phyloP scores from a whole-genome alignment of 1,284 basidiomycete species.

The Sanghuangporus weigelae region DNA sequence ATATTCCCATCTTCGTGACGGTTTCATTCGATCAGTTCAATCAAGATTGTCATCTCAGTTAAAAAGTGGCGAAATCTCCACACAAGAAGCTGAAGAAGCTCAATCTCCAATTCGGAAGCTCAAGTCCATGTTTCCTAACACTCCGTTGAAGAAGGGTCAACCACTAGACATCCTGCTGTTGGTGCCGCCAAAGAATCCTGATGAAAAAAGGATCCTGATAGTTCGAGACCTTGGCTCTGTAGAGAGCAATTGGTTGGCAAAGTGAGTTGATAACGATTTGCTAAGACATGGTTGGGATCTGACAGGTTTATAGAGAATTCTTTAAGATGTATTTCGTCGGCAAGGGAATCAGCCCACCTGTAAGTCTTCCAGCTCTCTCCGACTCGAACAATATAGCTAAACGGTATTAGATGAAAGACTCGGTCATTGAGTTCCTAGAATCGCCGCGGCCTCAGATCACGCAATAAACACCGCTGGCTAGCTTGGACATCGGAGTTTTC shows the following conservation, averaged over 20 bases:
- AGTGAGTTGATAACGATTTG: not conserved
- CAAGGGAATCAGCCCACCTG: conserved; percentile 63
- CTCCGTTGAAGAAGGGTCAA: conserved; percentile 56
- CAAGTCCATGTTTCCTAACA: conserved; percentile 70
- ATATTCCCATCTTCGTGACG: conserved; percentile 80
- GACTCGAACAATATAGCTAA: not conserved
- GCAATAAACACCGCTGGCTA: not conserved
- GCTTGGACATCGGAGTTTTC: not conserved
- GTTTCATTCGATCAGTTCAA: conserved; percentile 75
- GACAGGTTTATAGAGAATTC: conserved; percentile 41
- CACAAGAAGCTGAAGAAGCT: conserved; percentile 50
- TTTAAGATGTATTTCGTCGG: conserved; percentile 71
- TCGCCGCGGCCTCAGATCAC: not conserved
- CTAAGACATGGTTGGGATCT: not conserved
- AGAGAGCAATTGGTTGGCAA: conserved; percentile 68
- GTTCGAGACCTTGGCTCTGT: conserved; percentile 68
- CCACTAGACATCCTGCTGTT: conserved; percentile 66
- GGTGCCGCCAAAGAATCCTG: conserved; percentile 39
- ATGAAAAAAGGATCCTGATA: conserved; percentile 49
- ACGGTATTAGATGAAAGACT: conserved; percentile 38
- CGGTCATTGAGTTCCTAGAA: conserved; percentile 21
- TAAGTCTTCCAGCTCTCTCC: conserved; percentile 30
- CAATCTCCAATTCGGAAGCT: conserved; percentile 65
- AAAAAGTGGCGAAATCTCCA: conserved; percentile 45
- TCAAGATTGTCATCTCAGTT: conserved; percentile 54